phyloP scores from a whole-genome alignment of 2,329 filamentous ascomycete species.

The Harringtonia aguacate region DNA sequence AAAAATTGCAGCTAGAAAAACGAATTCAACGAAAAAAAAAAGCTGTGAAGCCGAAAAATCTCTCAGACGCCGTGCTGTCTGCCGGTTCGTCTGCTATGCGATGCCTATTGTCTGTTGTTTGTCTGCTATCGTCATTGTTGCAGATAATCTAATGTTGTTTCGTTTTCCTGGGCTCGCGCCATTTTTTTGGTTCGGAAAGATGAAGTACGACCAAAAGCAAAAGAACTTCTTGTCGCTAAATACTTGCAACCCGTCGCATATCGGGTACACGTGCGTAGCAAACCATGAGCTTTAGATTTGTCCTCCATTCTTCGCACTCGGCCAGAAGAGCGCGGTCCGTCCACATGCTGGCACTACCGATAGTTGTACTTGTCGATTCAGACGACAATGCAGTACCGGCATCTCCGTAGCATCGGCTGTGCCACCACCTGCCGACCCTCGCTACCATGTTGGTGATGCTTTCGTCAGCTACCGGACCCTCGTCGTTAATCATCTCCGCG shows the following conservation, averaged over 20 bases:
- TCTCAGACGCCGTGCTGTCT: conserved; percentile 7
- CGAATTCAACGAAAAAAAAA: no score
- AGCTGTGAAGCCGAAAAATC: conserved; percentile 7
- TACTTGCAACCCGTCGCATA: conserved; percentile 33
- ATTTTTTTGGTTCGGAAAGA: neutral
- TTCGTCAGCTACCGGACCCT: conserved; percentile 62
- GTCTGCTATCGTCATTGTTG: neutral
- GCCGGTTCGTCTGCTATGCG: no score
- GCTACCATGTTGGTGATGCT: conserved; percentile 88
- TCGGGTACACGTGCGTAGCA: conserved; percentile 80
- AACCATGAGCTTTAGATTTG: conserved; percentile 82
- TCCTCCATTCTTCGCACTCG: conserved; percentile 80
- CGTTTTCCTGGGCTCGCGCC: conserved; percentile 6
- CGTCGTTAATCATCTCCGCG: conserved; percentile 63
- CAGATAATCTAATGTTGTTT: neutral
- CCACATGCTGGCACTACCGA: conserved; percentile 59
- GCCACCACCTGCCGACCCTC: conserved; percentile 94
- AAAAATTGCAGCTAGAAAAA: neutral
- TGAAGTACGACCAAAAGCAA: no score
- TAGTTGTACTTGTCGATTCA: conserved; percentile 13
- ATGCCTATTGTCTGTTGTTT: no score
- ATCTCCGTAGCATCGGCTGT: conserved; percentile 81
- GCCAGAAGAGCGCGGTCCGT: conserved; percentile 60
- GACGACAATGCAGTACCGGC: conserved; percentile 35
- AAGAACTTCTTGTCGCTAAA: conserved; percentile 21